Conservation (phyloP, 2,329 filamentous ascomycete genomes). For the Neobulgaria alba region DNA sequence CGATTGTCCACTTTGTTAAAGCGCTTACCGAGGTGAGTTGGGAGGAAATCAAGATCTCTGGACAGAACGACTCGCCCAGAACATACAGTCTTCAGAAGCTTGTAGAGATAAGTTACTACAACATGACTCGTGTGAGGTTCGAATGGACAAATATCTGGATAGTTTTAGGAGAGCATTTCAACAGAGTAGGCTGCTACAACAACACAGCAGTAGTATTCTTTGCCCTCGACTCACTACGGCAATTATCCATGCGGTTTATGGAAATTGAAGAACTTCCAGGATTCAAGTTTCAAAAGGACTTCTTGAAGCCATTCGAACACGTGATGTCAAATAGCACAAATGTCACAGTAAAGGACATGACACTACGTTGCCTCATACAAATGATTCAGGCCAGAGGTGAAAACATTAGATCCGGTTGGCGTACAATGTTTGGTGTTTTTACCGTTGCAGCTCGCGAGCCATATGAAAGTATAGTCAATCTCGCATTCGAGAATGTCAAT, state of each 20-base stretch:
- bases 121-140: slow-evolving; percentile 96
- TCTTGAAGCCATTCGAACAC: slow-evolving; percentile 95
- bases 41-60: slow-evolving; percentile 98
- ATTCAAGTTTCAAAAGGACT: slow-evolving; percentile 99
- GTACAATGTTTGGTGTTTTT: slow-evolving; percentile 99
- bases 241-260: slow-evolving; percentile 98
- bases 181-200: slow-evolving; percentile 89
- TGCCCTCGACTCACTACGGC: slow-evolving; percentile 86
- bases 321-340: slow-evolving; percentile 90
- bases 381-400: slow-evolving; percentile 98
- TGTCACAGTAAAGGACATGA: slow-evolving; percentile 94
- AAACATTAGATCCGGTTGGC: slow-evolving; percentile 96
- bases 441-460: slow-evolving; percentile 89
- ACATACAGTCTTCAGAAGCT: slow-evolving; percentile 98
- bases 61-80: slow-evolving; percentile 87
- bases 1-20: slow-evolving; percentile 90
- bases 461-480: slow-evolving; percentile 90
- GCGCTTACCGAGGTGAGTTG: slow-evolving; percentile 93
- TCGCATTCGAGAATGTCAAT: slow-evolving; percentile 93
- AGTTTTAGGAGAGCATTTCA: slow-evolving; percentile 96
- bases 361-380: slow-evolving; percentile 88
- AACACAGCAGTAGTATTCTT: slow-evolving; percentile 98
- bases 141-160: slow-evolving; percentile 99
- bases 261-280: slow-evolving; percentile 95
- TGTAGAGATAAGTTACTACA: slow-evolving; percentile 98